phyloP scores from a whole-genome alignment of 1,139 yeast genomes.

The Zygotorulaspora mrakii region DNA sequence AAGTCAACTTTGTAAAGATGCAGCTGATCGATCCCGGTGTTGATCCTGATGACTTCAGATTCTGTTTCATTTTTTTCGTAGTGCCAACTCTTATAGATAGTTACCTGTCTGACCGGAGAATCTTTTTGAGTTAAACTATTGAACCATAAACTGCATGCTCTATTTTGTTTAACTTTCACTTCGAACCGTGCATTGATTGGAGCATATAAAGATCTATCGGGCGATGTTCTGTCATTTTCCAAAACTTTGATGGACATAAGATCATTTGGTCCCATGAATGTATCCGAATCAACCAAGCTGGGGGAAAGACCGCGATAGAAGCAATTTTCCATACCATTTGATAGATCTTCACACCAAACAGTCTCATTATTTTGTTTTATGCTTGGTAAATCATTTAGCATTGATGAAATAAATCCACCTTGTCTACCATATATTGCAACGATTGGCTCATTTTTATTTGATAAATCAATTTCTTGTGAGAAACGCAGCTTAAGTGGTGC shows the following conservation, averaged over 20 bases:
- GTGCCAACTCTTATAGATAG: slow-evolving; percentile 43
- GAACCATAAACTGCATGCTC: slow-evolving; percentile 61
- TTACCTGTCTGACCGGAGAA: slow-evolving; percentile 61
- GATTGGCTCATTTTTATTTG: slow-evolving; percentile 33
- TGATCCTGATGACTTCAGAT: slow-evolving; percentile 43
- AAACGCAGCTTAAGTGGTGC: slow-evolving; percentile 71
- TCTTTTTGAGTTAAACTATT: slow-evolving; percentile 42
- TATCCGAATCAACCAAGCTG: slow-evolving; percentile 45
- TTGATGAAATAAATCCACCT: slow-evolving; percentile 40
- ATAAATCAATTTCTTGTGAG: slow-evolving; percentile 53
- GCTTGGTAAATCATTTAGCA: slow-evolving; percentile 62
- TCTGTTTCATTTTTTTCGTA: slow-evolving; percentile 48
- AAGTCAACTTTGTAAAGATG: slow-evolving; percentile 64
- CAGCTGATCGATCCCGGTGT: slow-evolving; percentile 59
- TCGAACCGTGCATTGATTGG: slow-evolving; percentile 61
- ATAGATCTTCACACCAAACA: slow-evolving; percentile 39
- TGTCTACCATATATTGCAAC: slow-evolving; percentile 53
- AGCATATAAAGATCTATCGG: slow-evolving; percentile 51
- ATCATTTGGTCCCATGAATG: slow-evolving; percentile 37
- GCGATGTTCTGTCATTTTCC: slow-evolving; percentile 44
- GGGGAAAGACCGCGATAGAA: slow-evolving; percentile 54
- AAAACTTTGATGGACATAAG: slow-evolving; percentile 50
- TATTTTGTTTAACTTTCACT: slow-evolving; percentile 56
- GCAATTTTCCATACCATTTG: slow-evolving; percentile 53
- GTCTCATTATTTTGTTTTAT: slow-evolving; percentile 40